A percentile compares a stretch with the other conserved stretches of the same genome.
These are phyloP conservation scores for Hymenoscyphus occultus DNA, from an alignment of 2,329 filamentous ascomycete species.

Conservation along the genomic window DNA sequence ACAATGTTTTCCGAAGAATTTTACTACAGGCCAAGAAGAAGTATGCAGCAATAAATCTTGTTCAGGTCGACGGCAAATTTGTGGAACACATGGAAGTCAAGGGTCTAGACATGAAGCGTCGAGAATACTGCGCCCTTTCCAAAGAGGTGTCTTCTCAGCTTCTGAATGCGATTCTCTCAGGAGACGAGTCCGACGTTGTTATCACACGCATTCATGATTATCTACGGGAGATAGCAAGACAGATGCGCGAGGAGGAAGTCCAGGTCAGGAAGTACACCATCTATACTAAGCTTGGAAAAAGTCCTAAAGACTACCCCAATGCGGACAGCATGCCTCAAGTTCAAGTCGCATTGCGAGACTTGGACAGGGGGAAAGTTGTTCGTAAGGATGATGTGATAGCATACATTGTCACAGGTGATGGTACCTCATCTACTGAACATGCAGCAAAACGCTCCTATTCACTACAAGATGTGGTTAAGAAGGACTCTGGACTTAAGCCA, in stretches of 20 bases:
- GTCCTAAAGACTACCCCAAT: constrained; percentile 90
- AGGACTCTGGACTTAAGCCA: constrained; percentile 70
- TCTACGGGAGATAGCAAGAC: constrained; percentile 74
- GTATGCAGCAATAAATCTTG: constrained; percentile 93
- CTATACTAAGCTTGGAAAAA: constrained; percentile 94
- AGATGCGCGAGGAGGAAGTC: constrained; percentile 79
- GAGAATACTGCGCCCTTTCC: constrained; percentile 93
- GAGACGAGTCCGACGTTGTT: constrained; percentile 84
- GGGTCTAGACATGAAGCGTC: constrained; percentile 94
- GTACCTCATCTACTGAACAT: constrained; percentile 57
- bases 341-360: constrained; percentile 86
- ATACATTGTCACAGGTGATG: constrained; percentile 84
- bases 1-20: constrained; percentile 92
- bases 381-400: constrained; percentile 95
- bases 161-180: constrained; percentile 91
- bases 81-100: constrained; percentile 97
- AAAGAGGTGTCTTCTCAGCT: constrained; percentile 91
- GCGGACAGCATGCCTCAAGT: constrained; percentile 94
- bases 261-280: constrained; percentile 91
- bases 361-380: constrained; percentile 80
- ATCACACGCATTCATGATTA: constrained; percentile 92
- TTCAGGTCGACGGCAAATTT: constrained; percentile 84
- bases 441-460: constrained; percentile 87
- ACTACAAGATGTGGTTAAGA: constrained; percentile 78
- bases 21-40: constrained; percentile 98